Conservation (phyloP, 73 alveolate genomes). For the Tetrahymena thermophila region DNA sequence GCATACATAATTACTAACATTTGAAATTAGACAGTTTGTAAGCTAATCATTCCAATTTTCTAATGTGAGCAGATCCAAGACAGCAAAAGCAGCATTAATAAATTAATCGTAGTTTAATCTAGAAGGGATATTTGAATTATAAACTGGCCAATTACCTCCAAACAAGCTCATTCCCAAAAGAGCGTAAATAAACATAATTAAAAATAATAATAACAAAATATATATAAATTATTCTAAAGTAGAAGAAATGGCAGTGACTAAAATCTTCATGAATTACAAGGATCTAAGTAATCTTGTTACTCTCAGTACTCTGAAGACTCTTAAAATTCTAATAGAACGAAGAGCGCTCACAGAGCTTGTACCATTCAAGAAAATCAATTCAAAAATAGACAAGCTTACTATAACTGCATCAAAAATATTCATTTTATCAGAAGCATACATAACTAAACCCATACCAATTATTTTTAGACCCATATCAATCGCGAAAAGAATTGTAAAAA, state of each 20-base stretch:
- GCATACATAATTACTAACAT: constrained; percentile 40
- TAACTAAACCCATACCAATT: constrained; percentile 84
- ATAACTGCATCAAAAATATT: constrained; percentile 88
- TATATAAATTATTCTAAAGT: constrained; percentile 73
- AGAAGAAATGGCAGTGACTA: constrained; percentile 71
- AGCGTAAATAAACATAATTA: constrained; percentile 83
- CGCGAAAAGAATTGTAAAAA: constrained; percentile 79
- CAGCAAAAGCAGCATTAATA: constrained; percentile 70
- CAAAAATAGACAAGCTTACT: constrained; percentile 81
- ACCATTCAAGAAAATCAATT: constrained; percentile 53
- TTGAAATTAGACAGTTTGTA: constrained; percentile 32
- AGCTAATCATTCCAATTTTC: constrained; percentile 91
- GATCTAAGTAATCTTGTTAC: constrained; percentile 86
- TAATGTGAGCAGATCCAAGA: constrained; percentile 77
- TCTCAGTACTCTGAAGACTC: constrained; percentile 93
- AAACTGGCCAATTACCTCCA: constrained; percentile 66
- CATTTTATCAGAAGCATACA: constrained; percentile 83
- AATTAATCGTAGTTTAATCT: constrained; percentile 81
- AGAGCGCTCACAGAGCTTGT: constrained; percentile 77
- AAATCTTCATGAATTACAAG: constrained; percentile 75
- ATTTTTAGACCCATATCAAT: constrained; percentile 85
- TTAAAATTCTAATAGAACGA: constrained; percentile 82
- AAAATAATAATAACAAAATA: constrained; percentile 69
- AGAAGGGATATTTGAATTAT: constrained; percentile 28
- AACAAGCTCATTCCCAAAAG: constrained; percentile 91